Base-by-base conservation (phyloP, 1,284 basidiomycete genomes). In the Moniliophthora roreri region DNA sequence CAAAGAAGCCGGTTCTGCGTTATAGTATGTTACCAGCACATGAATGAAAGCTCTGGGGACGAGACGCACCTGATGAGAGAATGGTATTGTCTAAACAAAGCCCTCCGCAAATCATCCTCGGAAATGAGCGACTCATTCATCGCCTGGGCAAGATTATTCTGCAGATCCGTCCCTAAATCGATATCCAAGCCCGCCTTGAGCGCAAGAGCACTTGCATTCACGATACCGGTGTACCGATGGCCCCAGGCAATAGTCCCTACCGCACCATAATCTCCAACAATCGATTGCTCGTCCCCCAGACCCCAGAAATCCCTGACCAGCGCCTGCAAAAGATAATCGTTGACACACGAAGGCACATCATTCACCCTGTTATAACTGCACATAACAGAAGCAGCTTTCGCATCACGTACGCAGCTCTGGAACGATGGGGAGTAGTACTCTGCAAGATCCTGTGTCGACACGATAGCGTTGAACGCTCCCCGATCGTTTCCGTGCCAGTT, bases 321-420 rank as follows among this genome's bases (percentile, higher is more conserved):
- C 35, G 70, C 68, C 59, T 82, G 78, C 36, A 84, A 66, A 28
- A 84, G 66, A 60, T 75, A 83, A 3, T 71, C 68, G 60, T 71
- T 75, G 9, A 78, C 80, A 58, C 81, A 84, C 1, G 77, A 69
- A 7, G 81, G 81, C 32, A 83, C 64, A 1, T 80, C 81, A 55
- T 84, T 82, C n/a, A 84, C 79, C 10, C 79, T 75, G 57, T 83
- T 83, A 60, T 84, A 84, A 52, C 75, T 78, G 68, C 80, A 84
- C 81, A 84, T 84, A 32, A 81, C 69, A 32, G 76, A 77, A 1
- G 71, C 78, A 38, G 79, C 81, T 57, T 79, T 78, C 13, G 80
- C 81, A 58, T 84, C 81, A 42, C 80, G 71, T 16, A 81, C 80
- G 59, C 80, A 82, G 46, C 67, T 72, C 62, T 81, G 78, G 75